Evolutionary conservation across 495 filamentous ascomycete genomes (phyloP).

Genomic region (Aspergillus sclerotioniger): DNA sequence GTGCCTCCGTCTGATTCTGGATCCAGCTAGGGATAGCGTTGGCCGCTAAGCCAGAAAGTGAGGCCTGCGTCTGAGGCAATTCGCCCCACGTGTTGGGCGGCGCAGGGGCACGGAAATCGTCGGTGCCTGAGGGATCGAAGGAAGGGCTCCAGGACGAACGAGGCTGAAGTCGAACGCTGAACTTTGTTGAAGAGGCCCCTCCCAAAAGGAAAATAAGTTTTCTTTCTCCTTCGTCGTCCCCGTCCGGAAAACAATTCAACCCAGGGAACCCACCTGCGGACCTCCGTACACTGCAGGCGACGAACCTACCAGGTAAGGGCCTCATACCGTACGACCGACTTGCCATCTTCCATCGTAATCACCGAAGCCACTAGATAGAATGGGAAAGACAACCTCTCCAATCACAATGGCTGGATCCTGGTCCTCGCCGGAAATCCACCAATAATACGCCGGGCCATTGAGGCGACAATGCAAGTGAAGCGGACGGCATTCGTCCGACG

Average conservation of each 20-base stretch:
- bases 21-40: neutral
- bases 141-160: neutral
- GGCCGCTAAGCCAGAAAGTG: neutral
- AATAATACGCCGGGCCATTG: neutral
- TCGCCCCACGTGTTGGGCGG: neutral
- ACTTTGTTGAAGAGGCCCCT: too few species aligned
- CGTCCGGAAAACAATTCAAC: too few species aligned
- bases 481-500: neutral
- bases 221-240: too few species aligned
- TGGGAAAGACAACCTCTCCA: too few species aligned
- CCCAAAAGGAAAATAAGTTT: too few species aligned
- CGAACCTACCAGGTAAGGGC: too few species aligned
- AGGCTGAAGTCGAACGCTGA: neutral
- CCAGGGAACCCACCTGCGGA: too few species aligned
- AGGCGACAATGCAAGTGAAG: neutral
- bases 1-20: neutral
- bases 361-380: too few species aligned
- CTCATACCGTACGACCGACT: too few species aligned
- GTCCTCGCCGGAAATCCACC: neutral
- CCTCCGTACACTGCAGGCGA: too few species aligned
- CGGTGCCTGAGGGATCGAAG: neutral
- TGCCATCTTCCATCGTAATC: too few species aligned
- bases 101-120: neutral
- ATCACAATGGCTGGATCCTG: too few species aligned
- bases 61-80: neutral